Conservation (phyloP, 2,329 filamentous ascomycete genomes). For the Aspergillus sp. region DNA sequence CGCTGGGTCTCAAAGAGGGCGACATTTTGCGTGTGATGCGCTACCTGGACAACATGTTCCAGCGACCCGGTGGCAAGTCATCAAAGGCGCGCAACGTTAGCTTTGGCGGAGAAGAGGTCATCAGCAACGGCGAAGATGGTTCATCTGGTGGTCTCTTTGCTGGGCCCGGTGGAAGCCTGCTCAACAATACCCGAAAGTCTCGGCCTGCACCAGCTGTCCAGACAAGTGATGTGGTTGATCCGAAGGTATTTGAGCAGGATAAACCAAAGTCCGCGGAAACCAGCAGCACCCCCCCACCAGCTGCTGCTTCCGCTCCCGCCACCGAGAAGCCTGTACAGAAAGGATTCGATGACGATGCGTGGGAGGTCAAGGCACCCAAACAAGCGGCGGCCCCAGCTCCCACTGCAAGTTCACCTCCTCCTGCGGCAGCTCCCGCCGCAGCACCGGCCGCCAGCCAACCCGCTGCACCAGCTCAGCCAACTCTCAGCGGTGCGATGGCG, state of each 20-base stretch:
- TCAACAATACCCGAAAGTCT: slow-evolving; percentile 93
- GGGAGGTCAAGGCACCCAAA: slow-evolving; percentile 88
- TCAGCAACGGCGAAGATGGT: slow-evolving; percentile 63
- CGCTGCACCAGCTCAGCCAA: slow-evolving; percentile 28
- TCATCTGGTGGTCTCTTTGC: slow-evolving; percentile 76
- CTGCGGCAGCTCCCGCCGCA: slow-evolving; percentile 37
- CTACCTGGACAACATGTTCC: slow-evolving; percentile 78
- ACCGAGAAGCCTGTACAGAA: slow-evolving; percentile 55
- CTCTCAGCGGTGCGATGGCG: slow-evolving; percentile 70
- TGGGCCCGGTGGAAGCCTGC: slow-evolving; percentile 84
- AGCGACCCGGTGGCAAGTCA: slow-evolving; percentile 61
- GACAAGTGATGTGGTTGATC: slow-evolving; percentile 82
- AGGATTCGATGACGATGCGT: slow-evolving; percentile 95
- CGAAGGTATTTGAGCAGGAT: slow-evolving; percentile 77
- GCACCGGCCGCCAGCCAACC: slow-evolving; percentile 28
- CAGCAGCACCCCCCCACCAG: slow-evolving; percentile 55
- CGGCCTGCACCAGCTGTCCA: slow-evolving; percentile 85
- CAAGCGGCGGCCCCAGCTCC: slow-evolving; percentile 47
- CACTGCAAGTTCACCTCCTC: slow-evolving; percentile 32
- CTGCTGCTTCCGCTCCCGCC: slow-evolving; percentile 52
- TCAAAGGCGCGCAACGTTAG: slow-evolving; percentile 61
- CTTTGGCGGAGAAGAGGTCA: slow-evolving; percentile 57
- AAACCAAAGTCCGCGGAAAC: slow-evolving; percentile 47
- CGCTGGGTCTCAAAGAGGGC: slow-evolving; percentile 89
- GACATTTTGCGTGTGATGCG: slow-evolving; percentile 97